phyloP scores from a whole-genome alignment of 805 yeast species.

The Saturnispora quitensis region DNA sequence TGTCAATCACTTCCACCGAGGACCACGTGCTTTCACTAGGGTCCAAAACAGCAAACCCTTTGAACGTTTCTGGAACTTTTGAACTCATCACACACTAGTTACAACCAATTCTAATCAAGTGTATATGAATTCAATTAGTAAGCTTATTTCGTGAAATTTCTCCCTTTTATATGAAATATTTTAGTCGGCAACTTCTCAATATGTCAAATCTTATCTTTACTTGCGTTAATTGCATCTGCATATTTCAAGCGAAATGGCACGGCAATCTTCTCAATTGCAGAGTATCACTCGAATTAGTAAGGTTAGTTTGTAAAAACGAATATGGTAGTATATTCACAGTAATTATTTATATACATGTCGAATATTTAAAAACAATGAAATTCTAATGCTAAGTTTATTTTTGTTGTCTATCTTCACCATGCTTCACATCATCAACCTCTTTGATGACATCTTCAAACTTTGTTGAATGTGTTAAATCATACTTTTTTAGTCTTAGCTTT shows the following conservation, averaged over 20 bases:
- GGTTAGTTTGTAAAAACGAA: background rate
- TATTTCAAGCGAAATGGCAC: too few species aligned
- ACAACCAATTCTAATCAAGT: too few species aligned
- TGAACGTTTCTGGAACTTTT: slow-evolving; percentile 27
- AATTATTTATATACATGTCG: background rate
- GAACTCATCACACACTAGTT: slow-evolving; percentile 8
- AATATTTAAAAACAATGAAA: background rate
- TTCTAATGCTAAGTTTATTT: background rate
- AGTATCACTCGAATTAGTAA: too few species aligned
- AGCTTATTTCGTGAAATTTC: too few species aligned
- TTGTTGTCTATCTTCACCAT: background rate
- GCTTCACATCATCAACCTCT: background rate
- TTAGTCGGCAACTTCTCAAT: background rate
- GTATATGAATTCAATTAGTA: too few species aligned
- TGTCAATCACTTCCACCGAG: slow-evolving; percentile 21
- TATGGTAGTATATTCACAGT: background rate
- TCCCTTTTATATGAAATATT: background rate
- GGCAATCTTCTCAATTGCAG: too few species aligned
- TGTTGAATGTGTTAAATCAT: slow-evolving; percentile 30
- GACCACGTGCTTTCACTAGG: slow-evolving; percentile 27
- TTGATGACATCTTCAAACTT: slow-evolving; percentile 22
- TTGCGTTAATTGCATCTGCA: too few species aligned
- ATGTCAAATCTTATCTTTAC: background rate
- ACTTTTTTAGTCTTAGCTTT: slow-evolving; percentile 27
- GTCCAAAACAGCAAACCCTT: slow-evolving; percentile 32